phyloP scores from a whole-genome alignment of 106 monocot species.

The Dendrobium nobile region DNA sequence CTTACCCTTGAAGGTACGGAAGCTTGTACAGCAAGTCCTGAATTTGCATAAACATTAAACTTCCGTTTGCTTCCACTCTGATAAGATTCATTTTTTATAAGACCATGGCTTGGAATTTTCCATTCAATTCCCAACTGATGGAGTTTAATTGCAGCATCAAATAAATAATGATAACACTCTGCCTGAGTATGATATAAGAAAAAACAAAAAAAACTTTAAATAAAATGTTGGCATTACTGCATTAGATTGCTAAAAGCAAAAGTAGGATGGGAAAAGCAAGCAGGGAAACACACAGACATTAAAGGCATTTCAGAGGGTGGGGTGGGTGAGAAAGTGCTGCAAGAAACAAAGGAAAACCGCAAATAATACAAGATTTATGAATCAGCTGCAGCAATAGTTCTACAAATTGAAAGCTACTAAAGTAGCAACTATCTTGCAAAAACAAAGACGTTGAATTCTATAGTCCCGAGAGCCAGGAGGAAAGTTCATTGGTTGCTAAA shows the following conservation, averaged over 20 bases:
- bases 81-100: slow-evolving; percentile 17
- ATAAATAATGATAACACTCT: slow-evolving; percentile 96
- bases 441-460: too few species aligned
- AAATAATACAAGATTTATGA: background rate
- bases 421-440: too few species aligned
- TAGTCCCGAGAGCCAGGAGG: too few species aligned
- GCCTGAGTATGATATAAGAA: slow-evolving; percentile 41
- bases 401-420: too few species aligned
- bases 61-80: slow-evolving; percentile 10
- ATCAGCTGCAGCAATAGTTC: background rate
- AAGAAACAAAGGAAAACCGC: background rate
- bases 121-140: slow-evolving; percentile 81
- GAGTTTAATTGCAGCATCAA: slow-evolving; percentile 87
- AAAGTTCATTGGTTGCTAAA: too few species aligned
- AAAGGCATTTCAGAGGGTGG: background rate
- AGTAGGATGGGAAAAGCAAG: background rate
- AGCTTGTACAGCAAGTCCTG: slow-evolving; percentile 23
- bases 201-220: background rate
- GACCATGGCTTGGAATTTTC: slow-evolving; percentile 71
- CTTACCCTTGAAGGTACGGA: slow-evolving; percentile 49
- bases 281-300: background rate
- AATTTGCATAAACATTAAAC: slow-evolving; percentile 13
- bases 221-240: background rate
- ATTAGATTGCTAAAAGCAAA: background rate
- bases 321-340: background rate